Evolutionary conservation across 1,284 basidiomycete species (phyloP), one percentile per base, ranked within the genome.

Genomic region (Microbotryum scabiosae): DNA sequence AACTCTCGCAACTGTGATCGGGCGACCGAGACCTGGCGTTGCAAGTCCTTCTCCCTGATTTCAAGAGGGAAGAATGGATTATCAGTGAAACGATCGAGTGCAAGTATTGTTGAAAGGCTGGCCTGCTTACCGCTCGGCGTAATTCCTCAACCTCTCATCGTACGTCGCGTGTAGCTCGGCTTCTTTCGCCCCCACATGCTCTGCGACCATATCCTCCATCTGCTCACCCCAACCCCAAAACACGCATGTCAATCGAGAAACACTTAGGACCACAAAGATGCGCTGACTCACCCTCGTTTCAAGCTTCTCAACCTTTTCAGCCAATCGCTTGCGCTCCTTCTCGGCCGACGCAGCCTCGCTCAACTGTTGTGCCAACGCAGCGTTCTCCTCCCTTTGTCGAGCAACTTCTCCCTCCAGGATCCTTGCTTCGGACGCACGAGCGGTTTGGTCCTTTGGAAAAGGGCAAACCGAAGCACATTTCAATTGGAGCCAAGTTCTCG

Each of bases 161-260:
- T 96, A 97, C 7, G 89, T 91, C 21, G 94, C 94, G 67, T 93
- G 90, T 14, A 97, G 79, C 76, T 97, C 93, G 61, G 90, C 91
- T 78, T 96, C 90, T 76, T 96, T 93, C 74, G 90, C 87, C 0
- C 80, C 79, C 20, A 94, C 85, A 69, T 86, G 85, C 69, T 94
- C 90, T 63, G 84, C 81, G 59, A 97, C 87, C 75, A 90, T 78
- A 47, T 87, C 84, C 36, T 97, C 91, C 88, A 97, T 94, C 86
- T 90, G 67, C 26, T 47, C 16, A 43, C 48, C 63, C 3, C 51
- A 51, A 26, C 48, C 51, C 44, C 71, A 64, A 46, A 69, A 61
- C 44, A 14, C 16, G 18, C 23, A 10, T 4, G 10, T 12, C 25
- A 28, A 7, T 8, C n/a, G 3, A 46, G 7, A 36, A 25, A 8